A percentile compares a stretch with the other conserved stretches of the same genome.
Conservation (phyloP, 2,329 filamentous ascomycete species). For the Fusarium citri region DNA sequence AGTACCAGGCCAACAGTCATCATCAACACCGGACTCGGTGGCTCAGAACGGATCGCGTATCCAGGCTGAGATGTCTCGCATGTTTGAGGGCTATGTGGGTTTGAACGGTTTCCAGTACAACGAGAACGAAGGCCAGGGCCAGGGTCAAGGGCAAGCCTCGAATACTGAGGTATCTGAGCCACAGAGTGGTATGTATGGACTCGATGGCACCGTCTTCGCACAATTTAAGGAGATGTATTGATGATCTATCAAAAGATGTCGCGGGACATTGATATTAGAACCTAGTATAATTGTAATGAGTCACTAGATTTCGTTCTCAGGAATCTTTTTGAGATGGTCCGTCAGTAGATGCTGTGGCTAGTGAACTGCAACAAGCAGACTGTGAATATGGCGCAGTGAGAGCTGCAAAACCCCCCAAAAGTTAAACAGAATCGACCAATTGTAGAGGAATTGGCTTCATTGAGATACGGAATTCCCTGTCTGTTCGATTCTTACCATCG, state of each 20-base stretch:
- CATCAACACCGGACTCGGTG: slow-evolving; percentile 39
- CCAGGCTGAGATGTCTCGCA: slow-evolving; percentile 65
- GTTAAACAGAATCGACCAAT: background rate
- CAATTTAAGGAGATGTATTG: slow-evolving; percentile 56
- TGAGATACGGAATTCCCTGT: background rate
- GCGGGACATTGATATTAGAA: background rate
- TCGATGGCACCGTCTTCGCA: slow-evolving; percentile 52
- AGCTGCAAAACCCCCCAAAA: background rate
- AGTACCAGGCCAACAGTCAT: slow-evolving; percentile 44
- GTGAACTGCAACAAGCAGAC: background rate
- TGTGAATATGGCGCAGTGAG: background rate
- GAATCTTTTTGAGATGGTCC: background rate
- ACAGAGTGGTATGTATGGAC: slow-evolving; percentile 38
- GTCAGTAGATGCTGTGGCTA: no score
- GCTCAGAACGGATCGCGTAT: slow-evolving; percentile 62
- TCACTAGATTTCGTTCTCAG: background rate
- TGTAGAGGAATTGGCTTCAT: background rate
- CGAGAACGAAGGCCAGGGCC: slow-evolving; percentile 44
- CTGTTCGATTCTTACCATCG: background rate
- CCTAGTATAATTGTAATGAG: slow-evolving; percentile 1
- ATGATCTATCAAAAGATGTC: background rate
- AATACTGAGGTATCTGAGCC: slow-evolving; percentile 44
- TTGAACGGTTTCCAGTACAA: slow-evolving; percentile 51
- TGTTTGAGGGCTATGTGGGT: slow-evolving; percentile 55
- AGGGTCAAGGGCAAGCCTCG: slow-evolving; percentile 40